Percentiles rank a stretch among this genome's conserved stretches.
phyloP scores from a whole-genome alignment of 306 rosid species.

The Prunus mume region DNA sequence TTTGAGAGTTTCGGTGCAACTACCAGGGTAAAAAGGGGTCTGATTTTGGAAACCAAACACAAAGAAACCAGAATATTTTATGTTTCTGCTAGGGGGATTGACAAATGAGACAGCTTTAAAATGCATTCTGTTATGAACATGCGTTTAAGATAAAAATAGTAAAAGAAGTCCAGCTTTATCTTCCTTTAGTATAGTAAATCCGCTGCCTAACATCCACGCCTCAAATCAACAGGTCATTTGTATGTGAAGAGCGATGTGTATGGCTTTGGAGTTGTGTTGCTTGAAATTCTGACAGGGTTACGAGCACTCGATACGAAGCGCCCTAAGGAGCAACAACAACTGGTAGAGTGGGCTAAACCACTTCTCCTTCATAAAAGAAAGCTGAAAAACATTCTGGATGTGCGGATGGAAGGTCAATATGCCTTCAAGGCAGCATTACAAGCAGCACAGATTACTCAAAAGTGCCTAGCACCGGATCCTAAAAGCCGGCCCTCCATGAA shows the following conservation, averaged over 20 bases:
- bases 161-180: too few relatives aligned
- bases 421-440: constrained; percentile 47
- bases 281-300: constrained; percentile 75
- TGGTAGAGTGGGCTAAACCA: constrained; percentile 76
- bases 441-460: constrained; percentile 50
- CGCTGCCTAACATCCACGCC: neutral
- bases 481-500: constrained; percentile 75
- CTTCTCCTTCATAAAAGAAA: constrained; percentile 37
- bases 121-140: too few relatives aligned
- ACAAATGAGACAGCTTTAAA: too few relatives aligned
- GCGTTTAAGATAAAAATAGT: neutral
- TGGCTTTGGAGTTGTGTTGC: constrained; percentile 87
- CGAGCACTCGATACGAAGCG: constrained; percentile 53
- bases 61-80: too few relatives aligned
- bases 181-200: too few relatives aligned
- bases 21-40: too few relatives aligned
- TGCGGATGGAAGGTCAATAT: constrained; percentile 63
- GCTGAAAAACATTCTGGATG: constrained; percentile 55
- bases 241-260: constrained; percentile 89
- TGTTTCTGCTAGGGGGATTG: too few relatives aligned
- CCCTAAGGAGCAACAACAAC: constrained; percentile 44
- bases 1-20: too few relatives aligned
- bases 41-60: too few relatives aligned
- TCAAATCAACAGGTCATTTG: constrained; percentile 65
- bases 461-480: constrained; percentile 60